Conservation (phyloP, 306 rosid species). For the Hippophae tibetana region DNA sequence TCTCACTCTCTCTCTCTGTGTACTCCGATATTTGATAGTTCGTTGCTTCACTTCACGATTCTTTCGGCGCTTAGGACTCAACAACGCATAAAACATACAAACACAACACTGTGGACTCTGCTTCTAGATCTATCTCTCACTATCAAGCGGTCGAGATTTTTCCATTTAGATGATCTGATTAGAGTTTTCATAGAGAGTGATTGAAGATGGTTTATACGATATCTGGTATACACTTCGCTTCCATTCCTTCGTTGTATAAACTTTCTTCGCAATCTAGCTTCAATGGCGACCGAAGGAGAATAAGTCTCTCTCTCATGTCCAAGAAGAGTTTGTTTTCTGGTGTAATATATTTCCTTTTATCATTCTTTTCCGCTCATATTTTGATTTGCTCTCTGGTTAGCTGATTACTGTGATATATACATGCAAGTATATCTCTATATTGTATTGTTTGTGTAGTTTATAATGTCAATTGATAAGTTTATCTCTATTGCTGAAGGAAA, state of each 20-base stretch:
- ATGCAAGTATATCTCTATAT: no score
- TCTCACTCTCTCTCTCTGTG: neutral
- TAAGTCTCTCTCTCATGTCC: conserved; percentile 29
- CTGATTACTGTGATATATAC: neutral
- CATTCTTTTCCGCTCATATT: conserved; percentile 15
- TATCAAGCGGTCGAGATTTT: neutral
- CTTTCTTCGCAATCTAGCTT: conserved; percentile 24
- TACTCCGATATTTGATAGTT: conserved; percentile 4
- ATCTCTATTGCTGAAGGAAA: no score
- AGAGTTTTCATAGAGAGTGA: conserved; percentile 5
- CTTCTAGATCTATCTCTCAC: neutral
- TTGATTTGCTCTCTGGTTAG: conserved; percentile 7
- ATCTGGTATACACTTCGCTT: conserved; percentile 65
- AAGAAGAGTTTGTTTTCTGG: conserved; percentile 36
- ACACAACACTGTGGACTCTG: neutral
- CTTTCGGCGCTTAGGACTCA: conserved; percentile 29
- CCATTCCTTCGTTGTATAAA: conserved; percentile 30
- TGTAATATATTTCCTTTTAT: neutral
- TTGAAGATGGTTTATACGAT: conserved; percentile 56
- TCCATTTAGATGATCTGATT: neutral
- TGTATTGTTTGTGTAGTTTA: neutral
- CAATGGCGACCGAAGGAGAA: conserved; percentile 33
- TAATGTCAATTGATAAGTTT: no score
- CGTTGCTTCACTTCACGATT: conserved; percentile 23
- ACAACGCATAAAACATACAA: neutral